Conservation (phyloP, 805 yeast species). For the Saccharomycopsis selenospora region DNA sequence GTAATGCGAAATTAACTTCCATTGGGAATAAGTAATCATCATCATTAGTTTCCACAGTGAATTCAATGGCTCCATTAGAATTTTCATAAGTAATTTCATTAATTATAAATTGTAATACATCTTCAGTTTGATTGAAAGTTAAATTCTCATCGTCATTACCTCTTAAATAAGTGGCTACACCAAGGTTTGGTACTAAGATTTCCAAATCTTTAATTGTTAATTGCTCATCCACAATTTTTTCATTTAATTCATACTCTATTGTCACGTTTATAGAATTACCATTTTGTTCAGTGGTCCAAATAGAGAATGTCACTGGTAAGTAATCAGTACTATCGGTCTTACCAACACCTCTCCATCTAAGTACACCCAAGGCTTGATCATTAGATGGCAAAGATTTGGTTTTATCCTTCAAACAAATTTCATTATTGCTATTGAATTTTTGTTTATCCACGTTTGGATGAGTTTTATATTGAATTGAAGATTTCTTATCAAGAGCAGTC, state of each 20-base stretch:
- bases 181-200: constrained; percentile 57
- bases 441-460: constrained; percentile 92
- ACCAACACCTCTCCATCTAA: constrained; percentile 83
- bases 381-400: constrained; percentile 82
- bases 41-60: constrained; percentile 61
- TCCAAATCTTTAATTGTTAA: constrained; percentile 33
- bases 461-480: constrained; percentile 70
- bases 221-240: constrained; percentile 35
- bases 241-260: constrained; percentile 75
- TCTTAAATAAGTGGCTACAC: constrained; percentile 48
- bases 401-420: constrained; percentile 70
- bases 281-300: constrained; percentile 70
- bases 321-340: constrained; percentile 46
- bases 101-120: constrained; percentile 63
- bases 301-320: constrained; percentile 67
- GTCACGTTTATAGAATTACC: constrained; percentile 65
- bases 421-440: constrained; percentile 48
- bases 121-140: constrained; percentile 54
- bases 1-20: constrained; percentile 53
- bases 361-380: constrained; percentile 83
- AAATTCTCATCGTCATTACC: constrained; percentile 42
- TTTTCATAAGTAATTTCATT: constrained; percentile 45
- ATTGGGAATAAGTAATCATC: constrained; percentile 90
- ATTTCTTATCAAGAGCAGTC: constrained; percentile 37
- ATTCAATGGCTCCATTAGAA: constrained; percentile 69